Conservation (phyloP, 345 rosid species). For the Lepidium sativum region DNA sequence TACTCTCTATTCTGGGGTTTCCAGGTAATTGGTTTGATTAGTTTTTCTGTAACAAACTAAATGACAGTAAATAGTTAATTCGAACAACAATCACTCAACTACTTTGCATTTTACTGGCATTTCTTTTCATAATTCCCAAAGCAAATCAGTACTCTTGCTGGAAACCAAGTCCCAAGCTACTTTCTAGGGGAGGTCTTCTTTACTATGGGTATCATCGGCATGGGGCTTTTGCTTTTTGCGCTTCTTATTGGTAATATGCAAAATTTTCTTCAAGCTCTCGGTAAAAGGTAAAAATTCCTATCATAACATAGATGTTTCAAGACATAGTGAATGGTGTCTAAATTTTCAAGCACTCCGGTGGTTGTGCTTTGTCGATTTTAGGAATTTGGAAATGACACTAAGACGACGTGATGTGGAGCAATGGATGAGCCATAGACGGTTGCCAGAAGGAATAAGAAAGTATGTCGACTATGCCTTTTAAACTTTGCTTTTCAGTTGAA, state of each 20-base stretch:
- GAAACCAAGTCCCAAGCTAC: constrained; percentile 80
- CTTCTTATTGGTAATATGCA: constrained; percentile 95
- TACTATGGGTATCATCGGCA: constrained; percentile 70
- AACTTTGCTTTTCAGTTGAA: not conserved
- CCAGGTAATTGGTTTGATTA: constrained; percentile 44
- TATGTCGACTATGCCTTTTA: constrained; percentile 7
- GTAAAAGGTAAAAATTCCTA: constrained; percentile 43
- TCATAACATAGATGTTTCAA: not conserved
- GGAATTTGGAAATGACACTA: constrained; percentile 76
- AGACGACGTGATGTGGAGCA: constrained; percentile 90
- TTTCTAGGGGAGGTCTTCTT: constrained; percentile 71
- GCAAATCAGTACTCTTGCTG: constrained; percentile 99
- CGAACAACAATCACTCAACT: not conserved
- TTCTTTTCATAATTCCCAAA: constrained; percentile 19
- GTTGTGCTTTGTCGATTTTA: constrained; percentile 18
- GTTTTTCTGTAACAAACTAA: not conserved
- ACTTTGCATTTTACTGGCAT: not conserved
- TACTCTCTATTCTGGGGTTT: constrained; percentile 94
- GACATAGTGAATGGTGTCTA: not conserved
- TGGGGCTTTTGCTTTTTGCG: constrained; percentile 89
- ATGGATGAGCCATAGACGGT: constrained; percentile 89
- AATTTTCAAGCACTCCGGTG: not conserved
- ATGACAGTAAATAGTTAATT: not conserved
- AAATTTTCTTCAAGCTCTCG: constrained; percentile 85
- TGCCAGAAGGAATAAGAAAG: constrained; percentile 65